Evolutionary conservation across 2,329 filamentous ascomycete species (phyloP).

Genomic region (Juglanconis juglandina): DNA sequence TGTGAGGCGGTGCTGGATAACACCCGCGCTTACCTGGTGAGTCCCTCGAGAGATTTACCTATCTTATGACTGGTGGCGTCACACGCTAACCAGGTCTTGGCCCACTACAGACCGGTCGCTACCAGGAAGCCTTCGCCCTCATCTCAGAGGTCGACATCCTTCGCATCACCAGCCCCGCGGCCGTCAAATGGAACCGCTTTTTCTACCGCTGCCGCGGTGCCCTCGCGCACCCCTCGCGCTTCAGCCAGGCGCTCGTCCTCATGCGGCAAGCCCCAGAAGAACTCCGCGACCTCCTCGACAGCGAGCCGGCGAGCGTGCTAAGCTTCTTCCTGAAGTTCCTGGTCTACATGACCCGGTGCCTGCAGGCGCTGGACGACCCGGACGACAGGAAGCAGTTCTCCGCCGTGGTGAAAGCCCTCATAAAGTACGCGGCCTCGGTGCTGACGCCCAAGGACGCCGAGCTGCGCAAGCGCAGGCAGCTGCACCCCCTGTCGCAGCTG

Average conservation of each 20-base stretch:
- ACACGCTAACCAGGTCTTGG: background rate
- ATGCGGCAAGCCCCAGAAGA: slow-evolving; percentile 13
- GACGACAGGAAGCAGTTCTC: slow-evolving; percentile 5
- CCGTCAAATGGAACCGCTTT: background rate
- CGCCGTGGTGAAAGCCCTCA: slow-evolving; percentile 1
- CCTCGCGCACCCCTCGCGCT: background rate
- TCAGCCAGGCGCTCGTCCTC: slow-evolving; percentile 3
- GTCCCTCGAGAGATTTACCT: background rate
- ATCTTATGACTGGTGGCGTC: background rate
- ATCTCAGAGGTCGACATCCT: background rate
- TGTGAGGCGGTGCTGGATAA: slow-evolving; percentile 7
- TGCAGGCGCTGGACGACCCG: background rate
- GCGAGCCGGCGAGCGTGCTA: slow-evolving; percentile 1
- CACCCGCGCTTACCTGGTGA: slow-evolving; percentile 10
- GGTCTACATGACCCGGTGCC: slow-evolving; percentile 1
- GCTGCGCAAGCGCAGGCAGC: background rate
- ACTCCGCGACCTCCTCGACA: background rate
- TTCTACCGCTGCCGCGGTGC: background rate
- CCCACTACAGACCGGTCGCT: background rate
- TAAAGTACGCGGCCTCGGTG: slow-evolving; percentile 2
- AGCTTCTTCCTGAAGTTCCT: slow-evolving; percentile 10
- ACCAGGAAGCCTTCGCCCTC: background rate
- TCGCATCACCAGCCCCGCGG: background rate
- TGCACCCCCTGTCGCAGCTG: slow-evolving; percentile 5
- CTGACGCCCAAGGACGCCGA: background rate